Conservation (phyloP, 495 filamentous ascomycete genomes). For the Trichoderma virens region DNA sequence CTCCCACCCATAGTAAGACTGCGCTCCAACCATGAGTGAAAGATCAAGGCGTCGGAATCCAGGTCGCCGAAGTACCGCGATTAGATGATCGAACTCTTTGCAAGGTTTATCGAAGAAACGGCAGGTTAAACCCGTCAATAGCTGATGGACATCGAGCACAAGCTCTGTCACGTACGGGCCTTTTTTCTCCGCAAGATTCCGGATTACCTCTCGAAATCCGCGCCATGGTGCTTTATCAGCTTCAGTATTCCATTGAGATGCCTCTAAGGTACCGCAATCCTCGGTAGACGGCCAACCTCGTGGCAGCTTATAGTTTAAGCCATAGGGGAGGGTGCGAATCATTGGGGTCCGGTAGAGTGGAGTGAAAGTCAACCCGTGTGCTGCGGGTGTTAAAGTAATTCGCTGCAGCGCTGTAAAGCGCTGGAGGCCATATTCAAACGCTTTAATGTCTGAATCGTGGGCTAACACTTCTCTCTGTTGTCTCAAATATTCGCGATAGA, state of each 20-base stretch:
- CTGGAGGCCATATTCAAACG: conserved; percentile 13
- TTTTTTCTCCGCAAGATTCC: background rate
- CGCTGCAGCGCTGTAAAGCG: conserved; percentile 21
- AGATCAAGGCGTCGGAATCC: background rate
- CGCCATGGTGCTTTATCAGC: background rate
- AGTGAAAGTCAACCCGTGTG: conserved; percentile 21
- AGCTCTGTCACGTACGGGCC: background rate
- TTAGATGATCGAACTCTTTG: background rate
- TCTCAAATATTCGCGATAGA: background rate
- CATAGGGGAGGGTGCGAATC: conserved; percentile 24
- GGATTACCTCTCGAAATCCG: background rate
- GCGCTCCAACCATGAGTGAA: background rate
- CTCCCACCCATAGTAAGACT: background rate
- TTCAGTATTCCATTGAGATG: background rate
- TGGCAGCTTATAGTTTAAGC: conserved; percentile 26
- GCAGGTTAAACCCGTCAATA: background rate
- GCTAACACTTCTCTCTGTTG: conserved; percentile 12
- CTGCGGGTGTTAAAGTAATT: conserved; percentile 25
- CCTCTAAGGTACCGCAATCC: background rate
- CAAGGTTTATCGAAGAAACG: background rate
- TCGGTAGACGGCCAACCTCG: conserved; percentile 20
- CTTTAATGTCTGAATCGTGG: background rate
- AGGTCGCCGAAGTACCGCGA: background rate
- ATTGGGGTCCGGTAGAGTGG: conserved; percentile 27
- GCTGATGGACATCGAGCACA: background rate